phyloP scores from a whole-genome alignment of 192 early-diverging fungal genomes.

The Coemansia biformis region DNA sequence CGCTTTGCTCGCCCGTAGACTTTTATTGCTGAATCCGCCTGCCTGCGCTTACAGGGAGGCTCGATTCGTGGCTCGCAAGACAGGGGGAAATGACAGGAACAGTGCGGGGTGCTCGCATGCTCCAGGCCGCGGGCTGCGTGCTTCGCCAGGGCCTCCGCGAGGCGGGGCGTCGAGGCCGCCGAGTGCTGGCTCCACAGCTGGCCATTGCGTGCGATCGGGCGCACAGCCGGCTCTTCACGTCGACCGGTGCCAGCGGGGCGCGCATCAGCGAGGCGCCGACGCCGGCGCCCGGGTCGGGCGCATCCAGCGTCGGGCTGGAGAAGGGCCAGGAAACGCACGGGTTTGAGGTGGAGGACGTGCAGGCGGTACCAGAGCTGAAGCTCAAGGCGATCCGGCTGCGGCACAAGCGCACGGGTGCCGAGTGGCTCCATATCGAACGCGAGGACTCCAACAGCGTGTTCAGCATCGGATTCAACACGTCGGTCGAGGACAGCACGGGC shows the following conservation, averaged over 20 bases:
- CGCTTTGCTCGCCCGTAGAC: no score
- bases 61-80: neutral
- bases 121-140: constrained; percentile 6
- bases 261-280: no score
- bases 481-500: constrained; percentile 74
- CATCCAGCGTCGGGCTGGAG: constrained; percentile 13
- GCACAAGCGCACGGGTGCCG: constrained; percentile 73
- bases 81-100: neutral
- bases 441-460: constrained; percentile 93
- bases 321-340: constrained; percentile 30
- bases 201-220: no score
- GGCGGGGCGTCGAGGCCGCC: neutral
- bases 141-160: neutral
- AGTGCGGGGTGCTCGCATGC: constrained; percentile 19
- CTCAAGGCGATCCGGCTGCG: constrained; percentile 68
- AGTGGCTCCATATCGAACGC: constrained; percentile 81
- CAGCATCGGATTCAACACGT: constrained; percentile 85
- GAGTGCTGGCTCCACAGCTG: no score
- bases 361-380: constrained; percentile 68
- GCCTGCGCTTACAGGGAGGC: no score
- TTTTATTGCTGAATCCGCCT: no score
- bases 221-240: neutral
- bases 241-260: neutral
- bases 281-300: neutral
- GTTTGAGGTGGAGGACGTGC: constrained; percentile 47